Conservation (phyloP, 306 rosid species). For the Quercus bicolor region DNA sequence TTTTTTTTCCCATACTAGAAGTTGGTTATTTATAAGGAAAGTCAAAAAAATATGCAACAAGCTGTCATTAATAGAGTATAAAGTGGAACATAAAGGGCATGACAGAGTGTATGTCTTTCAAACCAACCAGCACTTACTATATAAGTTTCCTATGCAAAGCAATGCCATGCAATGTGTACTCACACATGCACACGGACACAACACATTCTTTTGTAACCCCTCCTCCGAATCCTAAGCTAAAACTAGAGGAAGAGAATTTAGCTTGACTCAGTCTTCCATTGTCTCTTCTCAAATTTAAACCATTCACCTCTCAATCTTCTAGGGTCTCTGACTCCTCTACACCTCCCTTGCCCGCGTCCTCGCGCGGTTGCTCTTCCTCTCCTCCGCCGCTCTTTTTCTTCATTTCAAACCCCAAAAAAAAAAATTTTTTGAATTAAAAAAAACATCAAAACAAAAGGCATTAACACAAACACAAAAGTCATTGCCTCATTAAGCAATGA, state of each 20-base stretch:
- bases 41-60: too few relatives aligned
- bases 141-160: too few relatives aligned
- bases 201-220: neutral
- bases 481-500: neutral
- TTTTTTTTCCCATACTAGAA: too few relatives aligned
- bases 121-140: too few relatives aligned
- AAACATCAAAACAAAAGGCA: too few relatives aligned
- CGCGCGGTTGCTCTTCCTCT: constrained; percentile 21
- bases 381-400: neutral
- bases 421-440: too few relatives aligned
- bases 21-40: too few relatives aligned
- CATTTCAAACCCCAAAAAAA: neutral
- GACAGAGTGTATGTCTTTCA: too few relatives aligned
- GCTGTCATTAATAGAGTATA: too few relatives aligned
- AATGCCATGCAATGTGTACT: too few relatives aligned
- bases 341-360: constrained; percentile 32
- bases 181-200: too few relatives aligned
- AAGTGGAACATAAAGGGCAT: too few relatives aligned
- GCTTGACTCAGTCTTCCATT: constrained; percentile 36
- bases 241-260: constrained; percentile 47
- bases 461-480: neutral
- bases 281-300: constrained; percentile 27
- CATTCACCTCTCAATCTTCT: constrained; percentile 11
- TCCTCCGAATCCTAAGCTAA: constrained; percentile 36
- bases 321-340: constrained; percentile 23